Evolutionary conservation across 1,284 basidiomycete genomes (phyloP).

Genomic region (Peniophora sp.): DNA sequence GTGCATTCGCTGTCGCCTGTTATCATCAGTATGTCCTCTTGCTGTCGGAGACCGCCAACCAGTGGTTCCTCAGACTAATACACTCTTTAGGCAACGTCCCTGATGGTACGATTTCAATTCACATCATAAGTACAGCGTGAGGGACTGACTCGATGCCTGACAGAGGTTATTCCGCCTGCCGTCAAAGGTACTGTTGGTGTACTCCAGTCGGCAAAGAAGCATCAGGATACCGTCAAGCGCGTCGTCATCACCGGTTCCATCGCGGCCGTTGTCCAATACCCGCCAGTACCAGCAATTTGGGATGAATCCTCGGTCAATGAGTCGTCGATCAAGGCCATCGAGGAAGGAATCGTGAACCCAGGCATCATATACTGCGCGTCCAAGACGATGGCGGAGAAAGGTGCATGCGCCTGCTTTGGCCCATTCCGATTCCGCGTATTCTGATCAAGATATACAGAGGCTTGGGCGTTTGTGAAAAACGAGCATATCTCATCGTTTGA

Average conservation of each 20-base stretch:
- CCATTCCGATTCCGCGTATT: too few relatives aligned
- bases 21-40: slow-evolving; percentile 7
- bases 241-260: background rate
- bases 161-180: background rate
- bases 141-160: background rate
- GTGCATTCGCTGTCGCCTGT: slow-evolving; percentile 40
- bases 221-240: background rate
- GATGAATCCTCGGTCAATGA: background rate
- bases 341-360: background rate
- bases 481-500: too few relatives aligned
- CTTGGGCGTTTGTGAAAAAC: too few relatives aligned
- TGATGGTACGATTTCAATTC: slow-evolving; percentile 8
- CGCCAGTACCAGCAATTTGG: background rate
- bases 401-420: too few relatives aligned
- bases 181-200: background rate
- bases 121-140: background rate
- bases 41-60: background rate
- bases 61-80: slow-evolving; percentile 12
- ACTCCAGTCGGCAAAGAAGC: background rate
- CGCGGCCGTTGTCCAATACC: background rate
- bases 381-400: slow-evolving; percentile 1
- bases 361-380: background rate
- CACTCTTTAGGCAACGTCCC: slow-evolving; percentile 25
- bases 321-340: background rate
- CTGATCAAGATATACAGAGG: too few relatives aligned